These are phyloP conservation scores for Mortierella sp. DNA, from an alignment of 371 early-diverging fungal genomes.

Conservation along the genomic window DNA sequence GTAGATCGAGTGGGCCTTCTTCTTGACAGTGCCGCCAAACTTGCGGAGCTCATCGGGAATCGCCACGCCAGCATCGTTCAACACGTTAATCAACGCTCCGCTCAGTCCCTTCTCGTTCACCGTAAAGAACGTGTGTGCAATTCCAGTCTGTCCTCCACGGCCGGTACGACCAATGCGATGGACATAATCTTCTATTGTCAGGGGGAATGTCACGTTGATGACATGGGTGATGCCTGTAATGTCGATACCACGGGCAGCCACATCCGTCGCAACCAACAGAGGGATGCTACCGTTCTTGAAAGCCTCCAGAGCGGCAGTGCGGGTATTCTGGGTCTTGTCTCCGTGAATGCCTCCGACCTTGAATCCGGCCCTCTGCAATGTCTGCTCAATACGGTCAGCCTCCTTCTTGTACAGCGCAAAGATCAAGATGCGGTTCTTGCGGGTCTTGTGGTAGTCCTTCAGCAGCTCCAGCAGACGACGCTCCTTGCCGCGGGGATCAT, in stretches of 20 bases:
- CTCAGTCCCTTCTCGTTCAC: conserved; percentile 93
- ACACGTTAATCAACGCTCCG: conserved; percentile 90
- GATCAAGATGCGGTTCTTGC: conserved; percentile 87
- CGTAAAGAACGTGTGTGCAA: conserved; percentile 96
- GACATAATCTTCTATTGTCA: conserved; percentile 95
- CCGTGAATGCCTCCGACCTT: conserved; percentile 91
- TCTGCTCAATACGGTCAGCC: conserved; percentile 83
- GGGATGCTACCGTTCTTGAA: conserved; percentile 83
- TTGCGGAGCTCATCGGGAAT: conserved; percentile 92
- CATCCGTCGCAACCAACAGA: conserved; percentile 94
- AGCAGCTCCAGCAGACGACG: conserved; percentile 84
- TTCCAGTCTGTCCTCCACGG: conserved; percentile 92
- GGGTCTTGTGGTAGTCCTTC: conserved; percentile 83
- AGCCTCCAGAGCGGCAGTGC: conserved; percentile 75
- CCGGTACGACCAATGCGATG: conserved; percentile 98
- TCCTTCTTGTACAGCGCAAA: conserved; percentile 97
- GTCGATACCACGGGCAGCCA: conserved; percentile 97
- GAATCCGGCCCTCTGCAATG: conserved; percentile 81
- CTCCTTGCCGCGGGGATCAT: conserved; percentile 85
- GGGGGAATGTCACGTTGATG: conserved; percentile 98
- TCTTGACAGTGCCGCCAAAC: conserved; percentile 96
- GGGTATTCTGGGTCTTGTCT: conserved; percentile 81
- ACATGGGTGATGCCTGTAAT: conserved; percentile 98
- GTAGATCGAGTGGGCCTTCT: conserved; percentile 95
- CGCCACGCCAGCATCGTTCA: conserved; percentile 88